phyloP scores from a whole-genome alignment of 495 filamentous ascomycete genomes.

The Penicillium turbatum region DNA sequence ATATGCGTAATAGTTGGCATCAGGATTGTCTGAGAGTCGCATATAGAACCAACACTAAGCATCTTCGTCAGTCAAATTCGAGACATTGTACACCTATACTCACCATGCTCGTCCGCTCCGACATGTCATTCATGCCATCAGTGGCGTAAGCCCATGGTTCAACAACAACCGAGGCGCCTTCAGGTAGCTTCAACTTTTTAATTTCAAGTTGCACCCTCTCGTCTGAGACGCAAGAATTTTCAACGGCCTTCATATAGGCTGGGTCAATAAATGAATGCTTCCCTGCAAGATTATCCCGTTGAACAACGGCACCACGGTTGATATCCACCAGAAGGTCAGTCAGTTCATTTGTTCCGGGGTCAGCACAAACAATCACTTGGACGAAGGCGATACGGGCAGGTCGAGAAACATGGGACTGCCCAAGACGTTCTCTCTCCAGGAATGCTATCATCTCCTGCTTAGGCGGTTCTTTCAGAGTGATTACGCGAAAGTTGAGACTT shows the following conservation, averaged over 20 bases:
- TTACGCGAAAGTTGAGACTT: conserved; percentile 17
- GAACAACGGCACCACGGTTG: conserved; percentile 1
- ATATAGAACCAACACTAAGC: conserved; percentile 36
- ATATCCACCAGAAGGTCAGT: conserved; percentile 20
- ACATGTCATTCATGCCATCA: conserved; percentile 39
- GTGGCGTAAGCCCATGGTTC: conserved; percentile 40
- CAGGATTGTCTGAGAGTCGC: conserved; percentile 18
- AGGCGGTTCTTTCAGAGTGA: conserved; percentile 27
- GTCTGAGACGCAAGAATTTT: conserved; percentile 25
- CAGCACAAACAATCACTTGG: conserved; percentile 12
- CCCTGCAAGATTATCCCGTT: conserved; percentile 16
- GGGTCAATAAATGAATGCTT: conserved; percentile 31
- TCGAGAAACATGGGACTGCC: background rate
- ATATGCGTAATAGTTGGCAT: conserved; percentile 69
- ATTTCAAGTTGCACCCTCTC: conserved; percentile 21
- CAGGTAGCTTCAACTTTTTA: conserved; percentile 25
- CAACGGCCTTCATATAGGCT: conserved; percentile 29
- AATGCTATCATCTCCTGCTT: conserved; percentile 26
- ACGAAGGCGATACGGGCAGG: conserved; percentile 21
- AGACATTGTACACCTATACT: background rate
- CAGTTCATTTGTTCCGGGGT: conserved; percentile 12
- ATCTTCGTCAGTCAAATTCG: background rate
- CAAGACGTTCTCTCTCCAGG: conserved; percentile 20
- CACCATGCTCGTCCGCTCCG: conserved; percentile 28
- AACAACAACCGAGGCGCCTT: conserved; percentile 25